A percentile compares a stretch with the other conserved stretches of the same genome.
Conservation (phyloP, 805 yeast genomes). For the Candida vartiovaarae region DNA sequence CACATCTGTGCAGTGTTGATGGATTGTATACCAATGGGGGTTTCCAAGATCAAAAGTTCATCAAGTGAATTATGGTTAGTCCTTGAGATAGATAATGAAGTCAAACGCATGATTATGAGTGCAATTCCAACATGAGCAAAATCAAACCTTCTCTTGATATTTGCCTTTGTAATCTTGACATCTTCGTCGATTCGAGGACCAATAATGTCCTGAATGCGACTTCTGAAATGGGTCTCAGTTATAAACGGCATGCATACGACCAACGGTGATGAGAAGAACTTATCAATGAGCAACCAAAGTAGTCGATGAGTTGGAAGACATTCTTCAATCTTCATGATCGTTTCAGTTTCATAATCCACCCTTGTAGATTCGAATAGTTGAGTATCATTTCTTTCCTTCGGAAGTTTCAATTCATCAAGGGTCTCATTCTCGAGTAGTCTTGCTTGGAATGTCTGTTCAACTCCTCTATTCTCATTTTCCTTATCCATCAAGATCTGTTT, state of each 20-base stretch:
- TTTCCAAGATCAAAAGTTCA: conserved; percentile 32
- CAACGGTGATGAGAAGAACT: conserved; percentile 14
- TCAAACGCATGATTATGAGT: conserved; percentile 18
- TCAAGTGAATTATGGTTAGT: conserved; percentile 13
- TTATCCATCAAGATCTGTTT: conserved; percentile 18
- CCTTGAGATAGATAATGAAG: conserved; percentile 15
- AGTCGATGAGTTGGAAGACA: conserved; percentile 18
- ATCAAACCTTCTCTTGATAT: conserved; percentile 19
- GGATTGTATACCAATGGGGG: conserved; percentile 40
- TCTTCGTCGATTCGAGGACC: conserved; percentile 6
- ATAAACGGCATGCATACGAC: conserved; percentile 24
- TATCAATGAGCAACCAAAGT: conserved; percentile 19
- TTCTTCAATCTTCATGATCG: conserved; percentile 16
- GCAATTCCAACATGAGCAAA: conserved; percentile 20
- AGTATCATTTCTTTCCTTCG: conserved; percentile 7
- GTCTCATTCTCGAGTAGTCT: conserved; percentile 32
- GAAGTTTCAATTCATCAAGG: conserved; percentile 26
- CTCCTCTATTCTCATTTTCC: conserved; percentile 9
- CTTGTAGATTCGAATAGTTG: conserved; percentile 8
- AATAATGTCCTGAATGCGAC: conserved; percentile 10
- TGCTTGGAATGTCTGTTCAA: conserved; percentile 25
- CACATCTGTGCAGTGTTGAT: conserved; percentile 48
- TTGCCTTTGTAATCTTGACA: conserved; percentile 4
- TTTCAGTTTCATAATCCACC: conserved; percentile 15
- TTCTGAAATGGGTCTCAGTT: conserved; percentile 12